Conservation (phyloP, 129 eudicot genomes). For the Flaveria ramosissima region DNA sequence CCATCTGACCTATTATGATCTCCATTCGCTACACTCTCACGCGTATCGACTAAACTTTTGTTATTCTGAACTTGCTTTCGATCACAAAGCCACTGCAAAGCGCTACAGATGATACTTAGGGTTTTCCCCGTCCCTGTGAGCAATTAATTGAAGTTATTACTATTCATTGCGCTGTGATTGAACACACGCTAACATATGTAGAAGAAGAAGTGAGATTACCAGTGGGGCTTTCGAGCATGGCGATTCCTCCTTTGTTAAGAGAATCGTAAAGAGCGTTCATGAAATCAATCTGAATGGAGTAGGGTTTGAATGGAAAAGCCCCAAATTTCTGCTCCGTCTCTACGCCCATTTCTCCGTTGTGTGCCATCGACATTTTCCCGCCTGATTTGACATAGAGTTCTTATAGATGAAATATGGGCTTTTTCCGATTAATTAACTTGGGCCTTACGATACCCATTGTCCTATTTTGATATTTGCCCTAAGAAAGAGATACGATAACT, state of each 20-base stretch:
- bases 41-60: constrained; percentile 8
- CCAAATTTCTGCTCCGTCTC: constrained; percentile 53
- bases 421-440: background rate
- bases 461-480: too few relatives aligned
- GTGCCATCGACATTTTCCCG: constrained; percentile 41
- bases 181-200: background rate
- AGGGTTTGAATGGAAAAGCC: constrained; percentile 85
- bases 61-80: constrained; percentile 34
- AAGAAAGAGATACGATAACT: too few relatives aligned
- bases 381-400: constrained; percentile 6
- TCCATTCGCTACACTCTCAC: constrained; percentile 26
- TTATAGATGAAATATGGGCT: background rate
- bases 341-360: constrained; percentile 36
- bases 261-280: constrained; percentile 81
- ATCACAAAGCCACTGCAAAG: constrained; percentile 89
- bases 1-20: constrained; percentile 46
- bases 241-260: constrained; percentile 76
- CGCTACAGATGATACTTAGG: constrained; percentile 91
- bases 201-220: constrained; percentile 46
- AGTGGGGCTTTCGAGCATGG: constrained; percentile 99
- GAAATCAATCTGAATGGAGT: constrained; percentile 84
- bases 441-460: constrained; percentile 1
- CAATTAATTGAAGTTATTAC: background rate
- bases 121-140: constrained; percentile 90
- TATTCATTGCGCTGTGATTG: background rate